phyloP scores from a whole-genome alignment of 306 rosid genomes.

The Mimosa bimucronata region DNA sequence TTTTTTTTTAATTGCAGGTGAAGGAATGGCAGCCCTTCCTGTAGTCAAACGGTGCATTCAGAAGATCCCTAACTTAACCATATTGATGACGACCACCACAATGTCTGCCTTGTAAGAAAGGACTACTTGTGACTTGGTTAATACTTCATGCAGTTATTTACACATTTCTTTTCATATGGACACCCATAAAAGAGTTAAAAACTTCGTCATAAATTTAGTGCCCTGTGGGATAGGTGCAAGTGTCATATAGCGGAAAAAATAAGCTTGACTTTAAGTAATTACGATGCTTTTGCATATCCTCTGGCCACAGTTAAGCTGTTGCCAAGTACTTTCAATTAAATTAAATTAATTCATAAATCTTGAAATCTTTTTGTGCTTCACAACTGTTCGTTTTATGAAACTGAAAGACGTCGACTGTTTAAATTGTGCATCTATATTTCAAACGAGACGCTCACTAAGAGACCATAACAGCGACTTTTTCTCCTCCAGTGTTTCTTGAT shows the following conservation, averaged over 20 bases:
- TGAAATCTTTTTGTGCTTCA: background rate
- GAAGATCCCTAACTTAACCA: conserved; percentile 64
- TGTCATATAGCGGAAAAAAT: background rate
- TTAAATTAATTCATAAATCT: background rate
- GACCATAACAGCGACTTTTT: background rate
- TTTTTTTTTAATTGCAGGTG: conserved; percentile 51
- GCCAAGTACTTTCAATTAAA: background rate
- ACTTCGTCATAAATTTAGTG: background rate
- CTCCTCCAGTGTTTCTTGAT: background rate
- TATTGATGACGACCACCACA: conserved; percentile 79
- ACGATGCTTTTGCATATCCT: conserved; percentile 21
- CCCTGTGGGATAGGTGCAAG: background rate
- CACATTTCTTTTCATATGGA: background rate
- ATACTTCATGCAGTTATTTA: background rate
- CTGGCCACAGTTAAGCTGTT: background rate
- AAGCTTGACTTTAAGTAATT: background rate
- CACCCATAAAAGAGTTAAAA: background rate
- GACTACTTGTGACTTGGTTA: background rate
- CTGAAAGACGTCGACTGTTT: conserved; percentile 4
- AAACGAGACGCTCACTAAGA: background rate
- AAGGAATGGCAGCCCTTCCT: conserved; percentile 89
- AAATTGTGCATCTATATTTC: background rate
- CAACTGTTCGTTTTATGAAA: background rate
- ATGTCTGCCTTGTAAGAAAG: conserved; percentile 79
- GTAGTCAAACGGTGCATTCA: conserved; percentile 72